Conservation (phyloP, 257 asterid species). For the Solanum habrochaites region DNA sequence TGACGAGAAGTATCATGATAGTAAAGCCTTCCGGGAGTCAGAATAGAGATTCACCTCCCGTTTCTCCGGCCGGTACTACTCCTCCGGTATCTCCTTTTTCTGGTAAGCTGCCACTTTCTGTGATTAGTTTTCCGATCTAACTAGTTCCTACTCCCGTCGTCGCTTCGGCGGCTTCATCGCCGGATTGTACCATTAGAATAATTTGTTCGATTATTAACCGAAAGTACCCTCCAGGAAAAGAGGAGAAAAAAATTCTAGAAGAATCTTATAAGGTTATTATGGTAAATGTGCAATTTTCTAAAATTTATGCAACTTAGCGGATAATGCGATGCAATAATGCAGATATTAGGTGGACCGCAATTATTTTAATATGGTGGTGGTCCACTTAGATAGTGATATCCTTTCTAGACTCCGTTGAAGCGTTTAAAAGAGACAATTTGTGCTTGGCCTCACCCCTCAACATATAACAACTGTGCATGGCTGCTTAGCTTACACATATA, state of each 20-base stretch:
- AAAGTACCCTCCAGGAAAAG: neutral
- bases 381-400: constrained; percentile 19
- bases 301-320: neutral
- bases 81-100: constrained; percentile 92
- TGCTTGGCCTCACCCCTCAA: neutral
- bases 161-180: neutral
- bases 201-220: neutral
- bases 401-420: neutral
- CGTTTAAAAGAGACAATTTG: neutral
- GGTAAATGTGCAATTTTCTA: constrained; percentile 2
- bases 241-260: neutral
- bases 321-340: constrained; percentile 9
- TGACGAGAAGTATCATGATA: constrained; percentile 93
- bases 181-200: neutral
- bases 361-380: constrained; percentile 10
- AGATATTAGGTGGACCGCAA: constrained; percentile 1
- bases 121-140: neutral
- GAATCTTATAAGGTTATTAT: neutral
- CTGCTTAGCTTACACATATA: neutral
- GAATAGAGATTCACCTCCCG: constrained; percentile 74
- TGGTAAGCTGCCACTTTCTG: constrained; percentile 36
- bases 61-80: constrained; percentile 64
- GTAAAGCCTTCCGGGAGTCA: constrained; percentile 44
- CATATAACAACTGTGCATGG: neutral
- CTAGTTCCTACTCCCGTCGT: neutral